Evolutionary conservation across 805 yeast genomes (phyloP).

Genomic region (Starmerella asiatica): DNA sequence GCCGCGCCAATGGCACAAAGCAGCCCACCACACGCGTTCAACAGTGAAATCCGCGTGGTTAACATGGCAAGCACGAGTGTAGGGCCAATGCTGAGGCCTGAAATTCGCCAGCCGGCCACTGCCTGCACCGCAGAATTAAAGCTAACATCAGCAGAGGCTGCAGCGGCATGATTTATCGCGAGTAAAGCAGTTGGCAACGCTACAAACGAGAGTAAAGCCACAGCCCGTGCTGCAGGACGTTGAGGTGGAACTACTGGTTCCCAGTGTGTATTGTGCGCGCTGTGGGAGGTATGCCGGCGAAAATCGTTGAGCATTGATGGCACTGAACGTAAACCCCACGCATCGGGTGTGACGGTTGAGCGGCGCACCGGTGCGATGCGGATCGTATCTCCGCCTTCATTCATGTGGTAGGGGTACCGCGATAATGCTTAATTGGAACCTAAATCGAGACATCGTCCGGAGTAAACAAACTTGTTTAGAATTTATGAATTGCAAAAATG

Average conservation of each 20-base stretch:
- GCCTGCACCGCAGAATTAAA: background rate
- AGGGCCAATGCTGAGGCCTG: conserved; percentile 7
- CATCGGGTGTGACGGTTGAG: conserved; percentile 21
- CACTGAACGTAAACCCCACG: conserved; percentile 29
- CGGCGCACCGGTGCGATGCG: conserved; percentile 24
- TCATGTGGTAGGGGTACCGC: background rate
- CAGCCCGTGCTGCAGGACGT: background rate
- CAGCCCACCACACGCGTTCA: conserved; percentile 2
- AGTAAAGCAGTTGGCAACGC: conserved; percentile 10
- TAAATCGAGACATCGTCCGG: too few relatives aligned
- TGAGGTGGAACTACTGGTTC: background rate
- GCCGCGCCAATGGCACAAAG: conserved; percentile 5
- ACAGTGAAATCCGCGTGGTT: conserved; percentile 1
- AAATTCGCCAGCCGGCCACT: background rate
- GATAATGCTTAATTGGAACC: too few relatives aligned
- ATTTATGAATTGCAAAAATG: too few relatives aligned
- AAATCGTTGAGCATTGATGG: conserved; percentile 28
- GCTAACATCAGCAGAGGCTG: conserved; percentile 5
- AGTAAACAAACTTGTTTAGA: too few relatives aligned
- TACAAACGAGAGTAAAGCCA: background rate
- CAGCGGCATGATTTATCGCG: conserved; percentile 6
- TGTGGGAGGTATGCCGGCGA: conserved; percentile 27
- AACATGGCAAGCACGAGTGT: conserved; percentile 4
- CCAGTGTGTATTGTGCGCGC: background rate
- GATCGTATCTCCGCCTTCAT: conserved; percentile 12